Base-by-base conservation (phyloP, 1,284 basidiomycete genomes). In the Ganoderma boninense region DNA sequence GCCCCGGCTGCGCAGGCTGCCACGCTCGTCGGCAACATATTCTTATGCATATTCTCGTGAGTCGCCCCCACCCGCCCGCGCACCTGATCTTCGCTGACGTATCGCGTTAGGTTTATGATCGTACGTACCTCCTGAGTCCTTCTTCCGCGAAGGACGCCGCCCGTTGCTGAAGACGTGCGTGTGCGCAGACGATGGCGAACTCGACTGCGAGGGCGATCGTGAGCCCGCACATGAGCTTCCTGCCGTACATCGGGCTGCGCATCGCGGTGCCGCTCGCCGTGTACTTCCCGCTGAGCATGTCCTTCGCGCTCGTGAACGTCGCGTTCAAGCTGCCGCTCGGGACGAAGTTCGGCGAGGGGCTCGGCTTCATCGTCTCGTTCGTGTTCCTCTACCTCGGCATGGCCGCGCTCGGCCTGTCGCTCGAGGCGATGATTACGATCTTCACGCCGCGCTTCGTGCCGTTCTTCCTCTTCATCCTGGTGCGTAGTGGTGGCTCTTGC, bases 1-100 rank as follows among this genome's bases (percentile, higher is more conserved):
- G 80, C 84, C 40, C 84, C 87, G 1, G 84, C 87, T 10, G 86
- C 87, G 0, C 81, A 83, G 23, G 88, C 88, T 0, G 84, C 87
- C 57, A 85, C 86, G 1, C 83, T 88, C 20, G 86, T 88, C 60
- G 87, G 84, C 14, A 79, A 84, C 63, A 83, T 89, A 66, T 88
- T 87, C 80, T 78, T 87, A 71, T 79, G 83, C 74, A 87, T 89
- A 56, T 77, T 84, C 26, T 72, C 83, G 71, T 84, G 78, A 70
- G 79, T 77, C 23, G 18, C n/a, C 26, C 40, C 32, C 35, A 1
- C 42, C 54, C 29, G 11, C 59, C 43, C 49, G 65, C 11, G 16
- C 29, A 32, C 49, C 69, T 57, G 2, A 23, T 3, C 11, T 54
- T 6, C 3, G 10, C 42, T 11, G 4, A 66, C 11, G 23, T 29